Percentiles rank a stretch among this genome's conserved stretches.
These are phyloP conservation scores for Calonectria fujianensis DNA, from an alignment of 2,329 filamentous ascomycete species.

Conservation along the genomic window DNA sequence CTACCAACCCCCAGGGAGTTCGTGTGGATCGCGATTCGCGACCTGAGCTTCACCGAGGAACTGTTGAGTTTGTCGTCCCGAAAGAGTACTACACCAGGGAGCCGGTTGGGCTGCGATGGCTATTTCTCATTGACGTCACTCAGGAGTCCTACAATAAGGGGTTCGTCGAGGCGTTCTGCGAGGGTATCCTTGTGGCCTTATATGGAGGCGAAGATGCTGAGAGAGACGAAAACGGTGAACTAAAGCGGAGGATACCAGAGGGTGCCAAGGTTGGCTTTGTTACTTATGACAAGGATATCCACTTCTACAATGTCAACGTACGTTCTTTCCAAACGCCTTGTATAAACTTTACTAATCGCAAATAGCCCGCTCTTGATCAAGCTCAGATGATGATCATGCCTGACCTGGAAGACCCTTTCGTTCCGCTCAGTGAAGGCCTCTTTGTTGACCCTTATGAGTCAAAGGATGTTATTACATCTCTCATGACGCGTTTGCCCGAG, in stretches of 20 bases:
- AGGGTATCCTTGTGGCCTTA: constrained; percentile 88
- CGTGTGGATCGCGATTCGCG: constrained; percentile 91
- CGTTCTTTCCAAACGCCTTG: constrained; percentile 58
- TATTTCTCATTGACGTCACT: constrained; percentile 95
- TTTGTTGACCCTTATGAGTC: constrained; percentile 97
- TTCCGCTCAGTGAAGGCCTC: constrained; percentile 91
- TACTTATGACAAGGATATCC: constrained; percentile 96
- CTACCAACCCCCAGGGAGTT: constrained; percentile 89
- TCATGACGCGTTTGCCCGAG: constrained; percentile 87
- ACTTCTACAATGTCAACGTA: constrained; percentile 97
- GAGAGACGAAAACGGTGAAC: constrained; percentile 70
- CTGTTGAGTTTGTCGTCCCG: constrained; percentile 96
- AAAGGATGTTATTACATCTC: constrained; percentile 88
- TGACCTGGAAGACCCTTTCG: constrained; percentile 96
- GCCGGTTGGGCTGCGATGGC: constrained; percentile 88
- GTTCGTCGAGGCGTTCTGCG: constrained; percentile 91
- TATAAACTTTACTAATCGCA: constrained; percentile 41
- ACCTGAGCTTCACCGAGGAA: constrained; percentile 92
- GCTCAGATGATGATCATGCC: constrained; percentile 99
- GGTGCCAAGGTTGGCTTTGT: constrained; percentile 95
- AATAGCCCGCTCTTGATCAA: constrained; percentile 82
- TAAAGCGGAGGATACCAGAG: constrained; percentile 78
- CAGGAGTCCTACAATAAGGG: constrained; percentile 94
- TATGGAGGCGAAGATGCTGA: constrained; percentile 80
- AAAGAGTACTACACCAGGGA: constrained; percentile 99